Percentiles rank a stretch among this genome's conserved stretches.
Conservation (phyloP, 768 basidiomycete species). For the Mycena filopes region DNA sequence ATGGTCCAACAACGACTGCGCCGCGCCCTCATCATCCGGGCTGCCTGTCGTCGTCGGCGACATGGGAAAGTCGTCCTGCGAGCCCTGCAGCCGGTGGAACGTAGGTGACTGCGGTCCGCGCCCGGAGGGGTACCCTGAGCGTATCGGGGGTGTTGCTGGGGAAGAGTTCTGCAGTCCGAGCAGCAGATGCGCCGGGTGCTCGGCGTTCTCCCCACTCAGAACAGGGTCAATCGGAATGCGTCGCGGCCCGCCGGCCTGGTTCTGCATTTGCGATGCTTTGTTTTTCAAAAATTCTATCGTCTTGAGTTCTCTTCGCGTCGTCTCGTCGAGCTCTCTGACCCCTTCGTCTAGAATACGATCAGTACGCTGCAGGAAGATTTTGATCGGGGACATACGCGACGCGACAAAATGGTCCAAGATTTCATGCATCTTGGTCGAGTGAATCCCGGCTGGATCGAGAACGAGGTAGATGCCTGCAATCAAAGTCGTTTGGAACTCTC, state of each 20-base stretch:
- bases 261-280: conserved; percentile 68
- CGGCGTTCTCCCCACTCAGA: conserved; percentile 40
- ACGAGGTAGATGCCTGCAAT: conserved; percentile 84
- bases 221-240: conserved; percentile 41
- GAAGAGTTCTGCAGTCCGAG: conserved; percentile 57
- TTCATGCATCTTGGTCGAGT: conserved; percentile 77
- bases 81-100: conserved; percentile 71
- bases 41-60: conserved; percentile 78
- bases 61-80: conserved; percentile 55
- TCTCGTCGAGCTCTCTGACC: conserved; percentile 80
- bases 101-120: conserved; percentile 59
- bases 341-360: conserved; percentile 47
- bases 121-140: conserved; percentile 43
- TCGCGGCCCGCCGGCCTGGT: conserved; percentile 45
- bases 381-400: conserved; percentile 47
- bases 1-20: conserved; percentile 83
- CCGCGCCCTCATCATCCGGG: conserved; percentile 81
- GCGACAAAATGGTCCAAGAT: conserved; percentile 83
- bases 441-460: conserved; percentile 77
- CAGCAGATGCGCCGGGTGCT: conserved; percentile 63
- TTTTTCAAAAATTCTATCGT: conserved; percentile 85
- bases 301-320: conserved; percentile 83
- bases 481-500: conserved; percentile 92
- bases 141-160: conserved; percentile 45
- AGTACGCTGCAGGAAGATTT: too few relatives aligned